Evolutionary conservation across 192 early-diverging fungal genomes (phyloP).

Genomic region (Coemansia pectinata): DNA sequence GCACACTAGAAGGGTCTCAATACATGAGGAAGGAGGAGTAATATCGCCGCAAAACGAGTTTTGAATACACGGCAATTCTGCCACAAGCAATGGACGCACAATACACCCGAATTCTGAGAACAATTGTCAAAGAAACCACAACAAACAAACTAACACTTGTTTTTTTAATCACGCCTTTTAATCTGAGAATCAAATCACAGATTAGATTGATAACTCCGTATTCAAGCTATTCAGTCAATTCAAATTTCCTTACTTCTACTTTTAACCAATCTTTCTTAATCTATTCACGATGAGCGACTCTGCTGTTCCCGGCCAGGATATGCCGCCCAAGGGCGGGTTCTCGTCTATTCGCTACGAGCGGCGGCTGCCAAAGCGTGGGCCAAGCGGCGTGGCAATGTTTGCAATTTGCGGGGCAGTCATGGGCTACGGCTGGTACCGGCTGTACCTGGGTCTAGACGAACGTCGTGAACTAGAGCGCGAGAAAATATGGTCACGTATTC

Average conservation of each 20-base stretch:
- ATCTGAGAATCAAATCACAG: neutral
- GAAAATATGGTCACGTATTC: conserved; percentile 90
- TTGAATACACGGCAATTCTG: too few relatives aligned
- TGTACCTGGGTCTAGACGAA: conserved; percentile 42
- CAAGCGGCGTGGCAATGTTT: conserved; percentile 85
- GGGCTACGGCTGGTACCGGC: conserved; percentile 80
- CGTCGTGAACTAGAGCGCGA: conserved; percentile 85
- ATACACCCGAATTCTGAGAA: neutral
- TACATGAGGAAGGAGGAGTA: too few relatives aligned
- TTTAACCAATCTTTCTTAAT: neutral
- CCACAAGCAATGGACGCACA: too few relatives aligned
- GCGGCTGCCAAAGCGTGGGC: conserved; percentile 84
- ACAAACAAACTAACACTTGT: neutral
- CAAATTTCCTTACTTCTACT: too few relatives aligned
- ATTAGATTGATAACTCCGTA: neutral
- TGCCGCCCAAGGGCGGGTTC: conserved; percentile 61
- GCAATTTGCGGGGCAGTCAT: conserved; percentile 70
- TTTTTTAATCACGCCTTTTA: neutral
- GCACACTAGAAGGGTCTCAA: too few relatives aligned
- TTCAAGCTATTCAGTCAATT: too few relatives aligned
- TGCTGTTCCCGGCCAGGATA: conserved; percentile 29
- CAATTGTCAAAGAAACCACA: neutral
- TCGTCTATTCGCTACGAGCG: conserved; percentile 86
- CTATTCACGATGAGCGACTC: conserved; percentile 16
- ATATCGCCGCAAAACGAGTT: too few relatives aligned